phyloP scores from a whole-genome alignment of 202 grass and related monocot genomes.

The Setaria italica region DNA sequence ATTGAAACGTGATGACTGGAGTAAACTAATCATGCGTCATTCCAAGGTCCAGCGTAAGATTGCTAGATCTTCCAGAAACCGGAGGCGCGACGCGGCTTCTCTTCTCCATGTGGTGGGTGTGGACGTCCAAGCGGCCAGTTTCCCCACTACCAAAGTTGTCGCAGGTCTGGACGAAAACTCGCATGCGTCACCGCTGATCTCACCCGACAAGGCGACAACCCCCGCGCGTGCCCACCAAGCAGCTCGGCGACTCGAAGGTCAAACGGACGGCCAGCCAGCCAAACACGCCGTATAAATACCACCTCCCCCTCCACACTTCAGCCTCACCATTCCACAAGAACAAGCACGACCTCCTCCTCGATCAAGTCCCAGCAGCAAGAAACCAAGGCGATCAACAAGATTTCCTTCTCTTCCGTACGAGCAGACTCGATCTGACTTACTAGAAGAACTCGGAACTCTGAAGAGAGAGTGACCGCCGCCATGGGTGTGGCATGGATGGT shows the following conservation, averaged over 20 bases:
- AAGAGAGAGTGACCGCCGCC: too few species aligned
- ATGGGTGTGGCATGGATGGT: constrained; percentile 35
- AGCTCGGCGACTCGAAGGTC: background rate
- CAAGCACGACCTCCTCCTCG: background rate
- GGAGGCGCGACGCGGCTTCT: too few species aligned
- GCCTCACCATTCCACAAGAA: background rate
- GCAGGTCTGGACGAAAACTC: background rate
- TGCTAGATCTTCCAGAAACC: too few species aligned
- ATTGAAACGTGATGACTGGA: too few species aligned
- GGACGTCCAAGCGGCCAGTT: too few species aligned
- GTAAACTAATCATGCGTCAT: too few species aligned
- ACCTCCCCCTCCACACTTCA: background rate
- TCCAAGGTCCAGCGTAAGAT: too few species aligned
- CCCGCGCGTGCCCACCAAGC: background rate
- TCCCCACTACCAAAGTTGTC: too few species aligned
- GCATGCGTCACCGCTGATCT: background rate
- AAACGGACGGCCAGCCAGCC: background rate
- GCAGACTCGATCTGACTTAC: background rate
- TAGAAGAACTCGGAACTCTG: too few species aligned
- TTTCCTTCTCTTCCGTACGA: background rate
- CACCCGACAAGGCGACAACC: background rate
- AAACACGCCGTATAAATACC: background rate
- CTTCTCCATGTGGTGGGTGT: too few species aligned
- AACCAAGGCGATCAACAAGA: too few species aligned
- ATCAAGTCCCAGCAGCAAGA: too few species aligned